Base-by-base conservation (phyloP, 192 early-diverging fungal genomes). In the Thamnidium elegans region DNA sequence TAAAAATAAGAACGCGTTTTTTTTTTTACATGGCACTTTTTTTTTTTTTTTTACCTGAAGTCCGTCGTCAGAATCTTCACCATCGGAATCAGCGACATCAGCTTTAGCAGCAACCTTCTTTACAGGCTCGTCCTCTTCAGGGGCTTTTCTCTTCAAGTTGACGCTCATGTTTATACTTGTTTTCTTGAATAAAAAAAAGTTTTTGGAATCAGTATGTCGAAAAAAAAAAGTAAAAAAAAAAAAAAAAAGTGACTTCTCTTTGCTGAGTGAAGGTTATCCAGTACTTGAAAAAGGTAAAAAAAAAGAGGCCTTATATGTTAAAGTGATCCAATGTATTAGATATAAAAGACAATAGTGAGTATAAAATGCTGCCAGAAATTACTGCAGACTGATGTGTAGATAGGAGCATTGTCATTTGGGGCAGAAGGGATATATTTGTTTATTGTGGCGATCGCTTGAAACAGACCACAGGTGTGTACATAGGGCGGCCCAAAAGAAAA, bases 21-120 rank as follows among this genome's bases (percentile, higher is more conserved):
- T 19, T n/a, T 5, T 7, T 7, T 10, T 52, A 31, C 17, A 23
- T 31, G 4, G 15, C 13, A 23, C 6, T 44, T 52, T 31, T 53
- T 58, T 19, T 53, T 58, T 19, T 31, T 54, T 15, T 8, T 20
- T 51, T 63, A 69, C 68, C 45, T 62, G 51, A 17, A 63, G 39
- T 30, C 61, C 47, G 54, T 58, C 68, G 45, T 70, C 68, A 8
- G 68, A 70, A 43, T 64, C 62, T 7, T 70, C 68, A 31, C 62
- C 55, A 32, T 62, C 62, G 0, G 58, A 61, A 30, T 20, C 53
- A 0, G 23, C 15, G 8, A 17, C 20, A 1, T 58, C 54, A 3
- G 20, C n/a, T 0, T 50, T 50, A 20, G 52, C 17, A 45, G 58
- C 58, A 9, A 59, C 11, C 43, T 59, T 59, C 42, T 59, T 59